Evolutionary conservation across 1,139 yeast species (phyloP).

Genomic region (Yamadazyma conglobata): DNA sequence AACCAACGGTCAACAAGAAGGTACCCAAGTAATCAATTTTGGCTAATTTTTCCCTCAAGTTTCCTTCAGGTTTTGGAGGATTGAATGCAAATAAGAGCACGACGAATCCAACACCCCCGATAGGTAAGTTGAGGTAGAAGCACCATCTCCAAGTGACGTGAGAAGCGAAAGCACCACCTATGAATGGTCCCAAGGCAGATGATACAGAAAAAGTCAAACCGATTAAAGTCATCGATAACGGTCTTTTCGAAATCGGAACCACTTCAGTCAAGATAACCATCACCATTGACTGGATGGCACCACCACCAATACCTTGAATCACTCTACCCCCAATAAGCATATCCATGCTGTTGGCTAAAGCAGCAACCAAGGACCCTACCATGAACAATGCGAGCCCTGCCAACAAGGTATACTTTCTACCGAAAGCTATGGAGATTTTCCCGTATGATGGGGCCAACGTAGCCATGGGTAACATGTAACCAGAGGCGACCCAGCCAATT

Average conservation of each 20-base stretch:
- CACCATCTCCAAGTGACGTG: slow-evolving; percentile 77
- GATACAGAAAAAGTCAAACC: slow-evolving; percentile 55
- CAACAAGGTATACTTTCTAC: slow-evolving; percentile 52
- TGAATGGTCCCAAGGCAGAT: slow-evolving; percentile 58
- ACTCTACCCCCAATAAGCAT: slow-evolving; percentile 69
- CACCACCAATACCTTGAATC: slow-evolving; percentile 71
- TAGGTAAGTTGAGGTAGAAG: slow-evolving; percentile 67
- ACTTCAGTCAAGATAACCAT: slow-evolving; percentile 58
- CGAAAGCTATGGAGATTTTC: slow-evolving; percentile 56
- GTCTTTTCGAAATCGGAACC: slow-evolving; percentile 57
- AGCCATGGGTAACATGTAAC: slow-evolving; percentile 58
- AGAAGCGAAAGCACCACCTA: slow-evolving; percentile 66
- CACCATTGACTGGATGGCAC: slow-evolving; percentile 61
- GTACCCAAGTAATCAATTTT: slow-evolving; percentile 35
- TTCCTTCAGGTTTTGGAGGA: slow-evolving; percentile 50
- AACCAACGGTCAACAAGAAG: slow-evolving; percentile 25
- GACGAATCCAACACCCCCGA: slow-evolving; percentile 55
- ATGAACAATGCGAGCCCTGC: slow-evolving; percentile 54
- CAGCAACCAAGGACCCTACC: slow-evolving; percentile 60
- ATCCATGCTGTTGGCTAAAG: slow-evolving; percentile 52
- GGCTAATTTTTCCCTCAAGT: slow-evolving; percentile 36
- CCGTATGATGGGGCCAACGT: slow-evolving; percentile 61
- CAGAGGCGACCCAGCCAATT: slow-evolving; percentile 61
- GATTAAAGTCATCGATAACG: slow-evolving; percentile 47
- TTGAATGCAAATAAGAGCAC: slow-evolving; percentile 48